A percentile compares a stretch with the other conserved stretches of the same genome.
Evolutionary conservation across 805 yeast genomes (phyloP).

Genomic region (Kodamaea nitidulidarum): DNA sequence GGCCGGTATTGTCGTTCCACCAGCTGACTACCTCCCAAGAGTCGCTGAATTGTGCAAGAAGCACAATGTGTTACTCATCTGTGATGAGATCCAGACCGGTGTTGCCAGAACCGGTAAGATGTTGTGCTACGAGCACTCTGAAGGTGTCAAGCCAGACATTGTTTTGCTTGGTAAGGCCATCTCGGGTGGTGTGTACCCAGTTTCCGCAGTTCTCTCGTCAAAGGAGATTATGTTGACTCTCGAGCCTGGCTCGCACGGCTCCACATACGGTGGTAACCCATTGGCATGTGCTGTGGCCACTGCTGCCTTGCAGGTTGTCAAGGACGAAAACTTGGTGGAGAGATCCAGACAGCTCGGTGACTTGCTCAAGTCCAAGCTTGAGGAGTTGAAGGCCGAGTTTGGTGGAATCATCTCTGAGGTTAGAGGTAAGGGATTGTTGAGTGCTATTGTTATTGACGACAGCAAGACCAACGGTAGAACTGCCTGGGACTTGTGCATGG

Average conservation of each 20-base stretch:
- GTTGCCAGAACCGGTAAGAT: constrained; percentile 95
- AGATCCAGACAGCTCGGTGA: constrained; percentile 72
- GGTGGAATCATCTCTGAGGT: constrained; percentile 56
- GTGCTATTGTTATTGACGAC: constrained; percentile 89
- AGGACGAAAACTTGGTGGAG: constrained; percentile 80
- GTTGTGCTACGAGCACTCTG: constrained; percentile 84
- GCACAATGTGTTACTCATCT: constrained; percentile 83
- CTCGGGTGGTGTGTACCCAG: constrained; percentile 92
- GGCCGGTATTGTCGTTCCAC: constrained; percentile 96
- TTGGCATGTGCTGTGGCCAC: constrained; percentile 88
- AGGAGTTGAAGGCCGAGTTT: constrained; percentile 48
- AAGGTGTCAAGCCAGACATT: constrained; percentile 79
- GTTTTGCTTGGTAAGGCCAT: constrained; percentile 90
- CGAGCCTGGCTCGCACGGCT: constrained; percentile 95
- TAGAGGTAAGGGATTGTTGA: constrained; percentile 81
- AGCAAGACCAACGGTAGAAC: constrained; percentile 79
- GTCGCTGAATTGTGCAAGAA: constrained; percentile 74
- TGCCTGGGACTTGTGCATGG: constrained; percentile 93
- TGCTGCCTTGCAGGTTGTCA: constrained; percentile 87
- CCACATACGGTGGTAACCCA: constrained; percentile 97
- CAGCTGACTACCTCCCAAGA: constrained; percentile 66
- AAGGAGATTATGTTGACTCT: constrained; percentile 82
- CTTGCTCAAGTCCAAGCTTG: constrained; percentile 57
- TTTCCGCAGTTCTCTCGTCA: constrained; percentile 87
- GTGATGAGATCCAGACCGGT: constrained; percentile 98